Percentiles rank a stretch among this genome's conserved stretches.
These are phyloP conservation scores for Arthrobotrys megalospora DNA, from an alignment of 2,329 filamentous ascomycete species.

Conservation along the genomic window DNA sequence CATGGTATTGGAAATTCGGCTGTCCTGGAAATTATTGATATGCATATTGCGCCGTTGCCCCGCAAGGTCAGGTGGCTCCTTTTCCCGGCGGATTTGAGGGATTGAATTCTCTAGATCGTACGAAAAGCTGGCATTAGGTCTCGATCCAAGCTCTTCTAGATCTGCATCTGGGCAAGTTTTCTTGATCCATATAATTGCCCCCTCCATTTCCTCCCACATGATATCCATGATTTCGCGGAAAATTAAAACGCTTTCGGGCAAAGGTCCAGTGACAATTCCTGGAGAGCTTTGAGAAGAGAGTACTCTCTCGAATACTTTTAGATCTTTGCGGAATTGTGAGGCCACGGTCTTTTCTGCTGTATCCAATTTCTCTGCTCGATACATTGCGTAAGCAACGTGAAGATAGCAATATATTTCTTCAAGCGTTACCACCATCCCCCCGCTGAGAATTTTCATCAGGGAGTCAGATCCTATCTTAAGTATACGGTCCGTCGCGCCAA, in stretches of 20 bases:
- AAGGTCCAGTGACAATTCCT: no score
- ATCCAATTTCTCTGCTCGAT: background rate
- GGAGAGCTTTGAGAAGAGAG: background rate
- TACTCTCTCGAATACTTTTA: conserved; percentile 11
- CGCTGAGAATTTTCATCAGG: background rate
- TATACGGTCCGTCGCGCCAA: background rate
- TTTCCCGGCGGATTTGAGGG: no score
- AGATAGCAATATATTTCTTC: conserved; percentile 35
- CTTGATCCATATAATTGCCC: background rate
- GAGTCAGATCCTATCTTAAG: background rate
- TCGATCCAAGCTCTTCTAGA: background rate
- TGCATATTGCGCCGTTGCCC: no score
- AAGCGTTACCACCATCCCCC: background rate
- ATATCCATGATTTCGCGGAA: conserved; percentile 27
- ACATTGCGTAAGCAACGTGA: conserved; percentile 22
- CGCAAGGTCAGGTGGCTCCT: no score
- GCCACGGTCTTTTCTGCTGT: background rate
- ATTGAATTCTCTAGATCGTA: background rate
- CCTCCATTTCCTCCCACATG: conserved; percentile 23
- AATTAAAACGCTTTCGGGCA: background rate
- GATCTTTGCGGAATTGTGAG: background rate
- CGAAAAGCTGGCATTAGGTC: background rate
- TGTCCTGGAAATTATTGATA: no score
- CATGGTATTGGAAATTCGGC: no score
- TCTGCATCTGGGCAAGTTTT: background rate